A percentile compares a stretch with the other conserved stretches of the same genome.
phyloP scores from a whole-genome alignment of 352 stramenopile genomes.

The Blastocystis sp. region DNA sequence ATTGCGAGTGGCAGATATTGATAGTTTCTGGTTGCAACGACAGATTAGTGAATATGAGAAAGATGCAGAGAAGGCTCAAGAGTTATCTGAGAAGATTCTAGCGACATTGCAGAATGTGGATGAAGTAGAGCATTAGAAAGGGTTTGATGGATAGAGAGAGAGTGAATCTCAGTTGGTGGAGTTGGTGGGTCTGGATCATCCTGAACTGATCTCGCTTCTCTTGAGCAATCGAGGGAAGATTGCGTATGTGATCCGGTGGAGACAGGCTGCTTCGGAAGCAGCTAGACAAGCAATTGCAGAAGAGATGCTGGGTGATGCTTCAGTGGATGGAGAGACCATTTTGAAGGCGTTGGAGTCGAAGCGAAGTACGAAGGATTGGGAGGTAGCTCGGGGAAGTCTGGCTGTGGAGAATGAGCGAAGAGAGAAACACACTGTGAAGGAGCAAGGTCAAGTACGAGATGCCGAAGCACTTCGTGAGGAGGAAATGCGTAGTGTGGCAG shows the following conservation, averaged over 20 bases:
- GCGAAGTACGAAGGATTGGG: neutral
- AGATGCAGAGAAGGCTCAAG: conserved; percentile 83
- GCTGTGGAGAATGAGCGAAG: neutral
- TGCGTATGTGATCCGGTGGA: conserved; percentile 89
- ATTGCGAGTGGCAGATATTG: conserved; percentile 83
- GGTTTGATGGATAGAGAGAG: conserved; percentile 67
- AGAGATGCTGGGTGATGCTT: conserved; percentile 70
- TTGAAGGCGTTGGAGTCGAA: conserved; percentile 76
- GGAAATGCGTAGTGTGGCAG: neutral
- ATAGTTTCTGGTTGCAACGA: conserved; percentile 94
- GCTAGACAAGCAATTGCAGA: conserved; percentile 81
- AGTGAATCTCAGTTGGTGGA: conserved; percentile 94
- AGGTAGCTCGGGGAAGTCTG: neutral
- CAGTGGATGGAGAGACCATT: conserved; percentile 73
- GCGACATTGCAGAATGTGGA: conserved; percentile 39
- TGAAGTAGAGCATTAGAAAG: conserved; percentile 28
- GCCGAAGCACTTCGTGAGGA: neutral
- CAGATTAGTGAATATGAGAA: conserved; percentile 87
- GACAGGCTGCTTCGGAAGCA: conserved; percentile 85
- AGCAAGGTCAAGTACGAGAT: neutral
- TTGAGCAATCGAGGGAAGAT: conserved; percentile 88
- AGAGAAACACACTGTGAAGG: neutral
- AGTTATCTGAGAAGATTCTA: conserved; percentile 83
- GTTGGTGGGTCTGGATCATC: conserved; percentile 94
- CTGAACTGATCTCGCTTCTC: conserved; percentile 95